These are phyloP conservation scores for Starmerella cellae DNA, from an alignment of 805 yeast species.

Conservation along the genomic window DNA sequence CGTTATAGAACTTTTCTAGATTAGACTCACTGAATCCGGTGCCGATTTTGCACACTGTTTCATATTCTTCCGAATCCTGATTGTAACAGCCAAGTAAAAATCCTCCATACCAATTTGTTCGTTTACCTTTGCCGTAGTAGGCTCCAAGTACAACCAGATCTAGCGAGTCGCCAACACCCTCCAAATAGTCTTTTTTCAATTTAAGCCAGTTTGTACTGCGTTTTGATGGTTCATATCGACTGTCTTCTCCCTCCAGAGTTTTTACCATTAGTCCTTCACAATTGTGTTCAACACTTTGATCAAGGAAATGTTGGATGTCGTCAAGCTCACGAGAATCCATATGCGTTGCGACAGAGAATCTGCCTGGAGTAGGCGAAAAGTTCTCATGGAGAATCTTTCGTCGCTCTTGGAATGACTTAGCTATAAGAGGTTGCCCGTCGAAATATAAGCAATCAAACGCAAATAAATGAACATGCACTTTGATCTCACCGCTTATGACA, in stretches of 20 bases:
- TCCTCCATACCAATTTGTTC: constrained; percentile 93
- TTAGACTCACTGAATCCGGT: constrained; percentile 90
- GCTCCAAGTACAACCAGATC: constrained; percentile 93
- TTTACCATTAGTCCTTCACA: constrained; percentile 98
- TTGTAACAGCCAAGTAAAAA: constrained; percentile 83
- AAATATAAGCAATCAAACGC: constrained; percentile 75
- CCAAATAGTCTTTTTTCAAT: constrained; percentile 83
- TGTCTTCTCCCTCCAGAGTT: constrained; percentile 64
- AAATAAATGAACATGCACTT: constrained; percentile 81
- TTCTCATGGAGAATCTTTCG: constrained; percentile 45
- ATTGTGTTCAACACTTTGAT: constrained; percentile 73
- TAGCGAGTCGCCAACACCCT: constrained; percentile 90
- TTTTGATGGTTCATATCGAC: constrained; percentile 85
- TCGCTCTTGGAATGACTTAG: constrained; percentile 55
- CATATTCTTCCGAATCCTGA: constrained; percentile 81
- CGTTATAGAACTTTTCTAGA: constrained; percentile 44
- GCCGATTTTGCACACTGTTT: constrained; percentile 92
- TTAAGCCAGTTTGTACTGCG: constrained; percentile 93
- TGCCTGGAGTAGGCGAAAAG: constrained; percentile 53
- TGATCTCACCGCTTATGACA: constrained; percentile 74
- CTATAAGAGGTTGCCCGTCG: constrained; percentile 60
- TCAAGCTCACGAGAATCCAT: constrained; percentile 55
- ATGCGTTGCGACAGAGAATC: constrained; percentile 65
- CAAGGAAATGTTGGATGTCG: constrained; percentile 72
- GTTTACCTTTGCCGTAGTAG: constrained; percentile 81